Conservation (phyloP, 495 filamentous ascomycete genomes). For the Oidiodendron maius region DNA sequence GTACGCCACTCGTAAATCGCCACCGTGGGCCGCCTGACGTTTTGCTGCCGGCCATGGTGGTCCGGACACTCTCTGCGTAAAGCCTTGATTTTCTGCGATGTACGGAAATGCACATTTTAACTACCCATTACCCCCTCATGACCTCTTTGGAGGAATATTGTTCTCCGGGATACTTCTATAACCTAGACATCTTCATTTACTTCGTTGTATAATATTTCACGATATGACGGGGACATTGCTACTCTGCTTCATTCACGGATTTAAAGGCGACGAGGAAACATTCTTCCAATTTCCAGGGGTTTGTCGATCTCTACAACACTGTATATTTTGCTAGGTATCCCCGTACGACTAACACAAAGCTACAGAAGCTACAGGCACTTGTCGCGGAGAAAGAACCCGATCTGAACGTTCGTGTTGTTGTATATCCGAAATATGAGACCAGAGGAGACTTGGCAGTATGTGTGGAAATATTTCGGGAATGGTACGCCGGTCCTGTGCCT, state of each 20-base stretch:
- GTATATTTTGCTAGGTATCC: neutral
- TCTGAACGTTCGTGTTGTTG: conserved; percentile 58
- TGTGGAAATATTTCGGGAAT: conserved; percentile 76
- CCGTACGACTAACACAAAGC: neutral
- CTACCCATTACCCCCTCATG: too few species aligned
- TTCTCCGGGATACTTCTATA: too few species aligned
- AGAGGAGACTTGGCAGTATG: conserved; percentile 76
- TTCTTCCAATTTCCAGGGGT: conserved; percentile 67
- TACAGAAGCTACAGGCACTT: conserved; percentile 56
- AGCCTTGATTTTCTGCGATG: too few species aligned
- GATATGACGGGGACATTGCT: conserved; percentile 90
- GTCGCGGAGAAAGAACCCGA: conserved; percentile 64
- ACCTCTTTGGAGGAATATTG: too few species aligned
- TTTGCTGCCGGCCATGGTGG: too few species aligned
- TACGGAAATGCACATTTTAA: too few species aligned
- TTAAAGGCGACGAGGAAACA: conserved; percentile 90
- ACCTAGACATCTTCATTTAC: too few species aligned
- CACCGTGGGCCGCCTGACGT: too few species aligned
- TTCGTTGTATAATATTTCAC: too few species aligned
- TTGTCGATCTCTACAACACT: neutral
- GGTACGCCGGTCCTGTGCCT: too few species aligned
- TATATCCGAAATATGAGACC: conserved; percentile 90
- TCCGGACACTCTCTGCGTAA: too few species aligned
- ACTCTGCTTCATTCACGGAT: conserved; percentile 92
- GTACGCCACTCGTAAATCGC: too few species aligned